phyloP scores from a whole-genome alignment of 2,329 filamentous ascomycete species.

The Cladobotryum protrusum region DNA sequence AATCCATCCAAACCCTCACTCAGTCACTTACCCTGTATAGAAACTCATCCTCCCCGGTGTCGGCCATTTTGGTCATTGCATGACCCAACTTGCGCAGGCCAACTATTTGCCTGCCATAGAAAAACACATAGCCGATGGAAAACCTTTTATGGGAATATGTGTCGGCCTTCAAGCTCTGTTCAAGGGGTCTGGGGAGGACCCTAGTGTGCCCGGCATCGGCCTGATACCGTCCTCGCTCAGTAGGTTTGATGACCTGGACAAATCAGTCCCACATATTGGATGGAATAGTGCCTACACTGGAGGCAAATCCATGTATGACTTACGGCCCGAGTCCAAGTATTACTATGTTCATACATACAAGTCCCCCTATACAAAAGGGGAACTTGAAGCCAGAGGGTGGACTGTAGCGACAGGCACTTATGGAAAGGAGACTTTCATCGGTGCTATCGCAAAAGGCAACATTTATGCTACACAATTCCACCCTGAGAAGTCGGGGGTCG shows the following conservation, averaged over 20 bases:
- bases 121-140: slow-evolving; percentile 79
- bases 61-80: slow-evolving; percentile 94
- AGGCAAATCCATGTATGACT: slow-evolving; percentile 60
- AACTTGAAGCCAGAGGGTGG: slow-evolving; percentile 80
- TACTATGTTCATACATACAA: slow-evolving; percentile 98
- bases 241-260: slow-evolving; percentile 69
- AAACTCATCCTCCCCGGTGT: slow-evolving; percentile 94
- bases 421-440: slow-evolving; percentile 82
- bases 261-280: slow-evolving; percentile 97
- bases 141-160: slow-evolving; percentile 97
- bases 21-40: slow-evolving; percentile 37
- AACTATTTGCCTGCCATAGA: slow-evolving; percentile 79
- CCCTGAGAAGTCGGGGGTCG: slow-evolving; percentile 91
- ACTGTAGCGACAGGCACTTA: slow-evolving; percentile 86
- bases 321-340: slow-evolving; percentile 82
- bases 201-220: slow-evolving; percentile 65
- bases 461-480: slow-evolving; percentile 93
- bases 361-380: slow-evolving; percentile 64
- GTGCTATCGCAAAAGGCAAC: slow-evolving; percentile 79
- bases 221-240: slow-evolving; percentile 65
- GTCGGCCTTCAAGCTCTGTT: slow-evolving; percentile 91
- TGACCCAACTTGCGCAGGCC: slow-evolving; percentile 73
- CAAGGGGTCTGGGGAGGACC: slow-evolving; percentile 74
- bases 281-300: slow-evolving; percentile 85
- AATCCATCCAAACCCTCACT: no score